phyloP scores from a whole-genome alignment of 805 yeast genomes.

The Metschnikowia koreensis region DNA sequence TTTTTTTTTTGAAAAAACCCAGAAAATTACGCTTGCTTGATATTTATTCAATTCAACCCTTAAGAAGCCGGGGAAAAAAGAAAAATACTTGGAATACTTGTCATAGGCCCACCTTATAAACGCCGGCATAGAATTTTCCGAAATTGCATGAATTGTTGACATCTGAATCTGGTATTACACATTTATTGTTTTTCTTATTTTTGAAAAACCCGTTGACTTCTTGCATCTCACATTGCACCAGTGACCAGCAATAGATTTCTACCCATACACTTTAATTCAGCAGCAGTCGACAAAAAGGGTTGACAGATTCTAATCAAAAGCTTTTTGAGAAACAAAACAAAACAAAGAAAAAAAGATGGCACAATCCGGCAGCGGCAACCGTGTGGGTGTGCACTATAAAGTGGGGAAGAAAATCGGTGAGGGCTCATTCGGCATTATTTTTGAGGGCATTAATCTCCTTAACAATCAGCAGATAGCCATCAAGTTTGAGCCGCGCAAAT shows the following conservation, averaged over 20 bases:
- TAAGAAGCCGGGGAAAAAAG: not conserved
- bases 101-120: no score
- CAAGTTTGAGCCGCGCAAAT: slow-evolving; percentile 93
- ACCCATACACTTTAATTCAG: no score
- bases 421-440: slow-evolving; percentile 96
- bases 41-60: not conserved
- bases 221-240: no score
- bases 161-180: no score
- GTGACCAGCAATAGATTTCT: no score
- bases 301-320: no score
- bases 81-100: no score
- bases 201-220: no score
- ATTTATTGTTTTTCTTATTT: no score
- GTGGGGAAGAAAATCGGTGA: slow-evolving; percentile 98
- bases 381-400: slow-evolving; percentile 93
- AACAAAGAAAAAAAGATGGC: slow-evolving; percentile 23
- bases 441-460: slow-evolving; percentile 90
- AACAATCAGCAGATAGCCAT: slow-evolving; percentile 94
- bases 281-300: no score
- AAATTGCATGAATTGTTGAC: not conserved
- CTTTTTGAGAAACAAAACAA: not conserved
- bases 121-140: not conserved
- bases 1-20: no score
- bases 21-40: not conserved
- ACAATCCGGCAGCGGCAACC: slow-evolving; percentile 48